A percentile compares a stretch with the other conserved stretches of the same genome.
Evolutionary conservation across 306 rosid species (phyloP).

Genomic region (Ziziphus jujuba): DNA sequence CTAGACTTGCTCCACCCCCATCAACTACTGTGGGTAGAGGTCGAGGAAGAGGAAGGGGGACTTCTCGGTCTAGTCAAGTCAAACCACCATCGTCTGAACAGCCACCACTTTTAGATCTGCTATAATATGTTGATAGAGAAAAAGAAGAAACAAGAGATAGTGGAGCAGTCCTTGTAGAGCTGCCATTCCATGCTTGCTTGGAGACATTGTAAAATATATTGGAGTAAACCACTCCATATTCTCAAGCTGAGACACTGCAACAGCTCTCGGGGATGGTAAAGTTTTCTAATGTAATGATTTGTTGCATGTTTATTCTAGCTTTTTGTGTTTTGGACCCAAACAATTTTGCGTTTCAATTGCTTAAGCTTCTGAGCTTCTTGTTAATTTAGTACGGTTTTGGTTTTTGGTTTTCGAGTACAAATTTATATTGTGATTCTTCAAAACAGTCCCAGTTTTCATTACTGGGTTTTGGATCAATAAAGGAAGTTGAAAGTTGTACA

Average conservation of each 20-base stretch:
- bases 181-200: constrained; percentile 30
- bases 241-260: constrained; percentile 32
- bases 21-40: constrained; percentile 83
- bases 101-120: constrained; percentile 85
- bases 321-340: constrained; percentile 32
- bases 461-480: constrained; percentile 53
- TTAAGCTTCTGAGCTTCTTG: not conserved
- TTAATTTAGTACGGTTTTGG: constrained; percentile 30
- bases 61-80: constrained; percentile 50
- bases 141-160: constrained; percentile 27
- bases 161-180: constrained; percentile 33
- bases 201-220: constrained; percentile 37
- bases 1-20: constrained; percentile 91
- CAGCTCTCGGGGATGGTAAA: constrained; percentile 28
- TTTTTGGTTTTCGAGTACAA: constrained; percentile 25
- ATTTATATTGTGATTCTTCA: constrained; percentile 47
- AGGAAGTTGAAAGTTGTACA: constrained; percentile 17
- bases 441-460: constrained; percentile 39
- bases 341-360: constrained; percentile 36
- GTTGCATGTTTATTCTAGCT: constrained; percentile 48
- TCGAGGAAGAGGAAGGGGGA: constrained; percentile 83
- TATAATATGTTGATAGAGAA: constrained; percentile 45
- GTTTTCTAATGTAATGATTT: constrained; percentile 45
- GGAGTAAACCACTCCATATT: constrained; percentile 26
- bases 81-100: constrained; percentile 59